A percentile compares a stretch with the other conserved stretches of the same genome.
Evolutionary conservation across 129 eudicot species (phyloP).

Genomic region (Artemisia argyi): DNA sequence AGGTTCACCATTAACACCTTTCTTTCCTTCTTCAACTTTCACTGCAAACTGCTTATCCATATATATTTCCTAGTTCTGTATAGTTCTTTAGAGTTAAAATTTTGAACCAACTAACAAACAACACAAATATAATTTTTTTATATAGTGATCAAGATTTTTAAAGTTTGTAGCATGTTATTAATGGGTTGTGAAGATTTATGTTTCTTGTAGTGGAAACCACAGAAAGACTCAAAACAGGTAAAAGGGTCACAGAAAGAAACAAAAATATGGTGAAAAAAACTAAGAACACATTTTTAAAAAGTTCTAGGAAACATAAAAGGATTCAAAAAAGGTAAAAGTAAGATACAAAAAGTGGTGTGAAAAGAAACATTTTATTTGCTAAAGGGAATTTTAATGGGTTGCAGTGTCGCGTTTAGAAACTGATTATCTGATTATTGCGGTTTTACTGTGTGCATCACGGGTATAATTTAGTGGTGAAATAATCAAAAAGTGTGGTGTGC

Average conservation of each 20-base stretch:
- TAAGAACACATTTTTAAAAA: background rate
- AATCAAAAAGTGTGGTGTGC: too few relatives aligned
- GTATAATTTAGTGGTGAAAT: too few relatives aligned
- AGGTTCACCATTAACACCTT: slow-evolving; percentile 72
- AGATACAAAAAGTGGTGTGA: slow-evolving; percentile 17
- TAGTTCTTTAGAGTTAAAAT: background rate
- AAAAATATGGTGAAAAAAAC: background rate
- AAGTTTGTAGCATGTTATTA: slow-evolving; percentile 8
- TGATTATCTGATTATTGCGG: background rate
- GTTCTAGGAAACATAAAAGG: background rate
- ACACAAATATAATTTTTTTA: background rate
- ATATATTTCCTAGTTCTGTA: slow-evolving; percentile 16
- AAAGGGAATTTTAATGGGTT: too few relatives aligned
- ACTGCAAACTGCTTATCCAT: slow-evolving; percentile 67
- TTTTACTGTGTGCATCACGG: too few relatives aligned
- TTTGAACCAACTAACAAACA: too few relatives aligned
- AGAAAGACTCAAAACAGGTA: background rate
- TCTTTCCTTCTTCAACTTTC: slow-evolving; percentile 62
- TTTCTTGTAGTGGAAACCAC: background rate
- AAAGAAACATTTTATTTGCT: background rate
- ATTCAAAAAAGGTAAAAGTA: slow-evolving; percentile 18
- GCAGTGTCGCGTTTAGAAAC: background rate
- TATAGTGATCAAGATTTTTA: background rate
- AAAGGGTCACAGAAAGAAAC: background rate
- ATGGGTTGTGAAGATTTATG: background rate